A percentile compares a stretch with the other conserved stretches of the same genome.
phyloP scores from a whole-genome alignment of 129 eudicot species.

The carrot (Daucus carota) region DH1_v3.0 NC_030389.2:29994501-29995000 shows the following conservation, averaged over 20 bases:
- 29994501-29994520: conserved; percentile 62
- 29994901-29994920: conserved; percentile 53
- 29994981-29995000: conserved; percentile 21
- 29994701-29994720: conserved; percentile 51
- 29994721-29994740: conserved; percentile 78
- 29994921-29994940: conserved; percentile 47
- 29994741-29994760: conserved; percentile 33
- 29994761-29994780: conserved; percentile 7
- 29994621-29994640: conserved; percentile 65
- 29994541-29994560: conserved; percentile 67
- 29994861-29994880: conserved; percentile 45
- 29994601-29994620: conserved; percentile 68
- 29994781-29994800: conserved; percentile 15
- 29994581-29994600: conserved; percentile 37
- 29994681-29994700: conserved; percentile 52
- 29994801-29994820: conserved; percentile 26
- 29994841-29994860: conserved; percentile 46
- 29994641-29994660: conserved; percentile 64
- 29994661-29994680: conserved; percentile 59
- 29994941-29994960: conserved; percentile 56
- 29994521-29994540: conserved; percentile 68
- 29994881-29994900: conserved; percentile 54
- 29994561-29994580: conserved; percentile 44
- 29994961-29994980: conserved; percentile 51
- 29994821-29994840: conserved; percentile 42